phyloP scores from a whole-genome alignment of 2,329 filamentous ascomycete species.

The Thyridium curvatum region DNA sequence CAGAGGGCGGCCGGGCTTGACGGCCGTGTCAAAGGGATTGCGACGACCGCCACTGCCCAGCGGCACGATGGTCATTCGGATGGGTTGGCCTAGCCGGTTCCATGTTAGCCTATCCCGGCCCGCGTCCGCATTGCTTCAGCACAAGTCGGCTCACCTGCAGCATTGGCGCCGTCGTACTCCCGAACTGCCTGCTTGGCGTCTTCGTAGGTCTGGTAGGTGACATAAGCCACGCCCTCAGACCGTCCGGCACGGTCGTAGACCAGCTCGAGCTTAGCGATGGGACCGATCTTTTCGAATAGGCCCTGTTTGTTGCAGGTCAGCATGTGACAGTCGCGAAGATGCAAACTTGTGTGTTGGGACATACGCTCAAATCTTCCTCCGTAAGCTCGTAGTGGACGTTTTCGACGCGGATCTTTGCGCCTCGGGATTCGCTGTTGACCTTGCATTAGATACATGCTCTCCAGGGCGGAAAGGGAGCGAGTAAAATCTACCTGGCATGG shows the following conservation, averaged over 20 bases:
- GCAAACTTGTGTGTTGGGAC: conserved; percentile 9
- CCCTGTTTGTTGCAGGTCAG: conserved; percentile 47
- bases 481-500: conserved; percentile 15
- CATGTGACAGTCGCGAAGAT: too few species aligned
- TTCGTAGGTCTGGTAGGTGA: conserved; percentile 66
- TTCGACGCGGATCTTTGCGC: conserved; percentile 73
- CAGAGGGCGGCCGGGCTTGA: conserved; percentile 49
- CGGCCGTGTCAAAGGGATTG: conserved; percentile 51
- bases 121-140: background rate
- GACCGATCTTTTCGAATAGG: conserved; percentile 73
- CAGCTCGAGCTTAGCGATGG: conserved; percentile 61
- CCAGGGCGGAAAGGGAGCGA: too few species aligned
- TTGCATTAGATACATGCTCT: background rate
- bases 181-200: conserved; percentile 70
- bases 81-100: conserved; percentile 60
- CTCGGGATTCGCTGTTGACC: conserved; percentile 40
- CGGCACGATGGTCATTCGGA: conserved; percentile 63
- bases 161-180: conserved; percentile 86
- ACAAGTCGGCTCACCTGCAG: conserved; percentile 53
- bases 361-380: conserved; percentile 73
- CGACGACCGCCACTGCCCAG: conserved; percentile 36
- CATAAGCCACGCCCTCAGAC: conserved; percentile 77
- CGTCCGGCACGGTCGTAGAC: conserved; percentile 84
- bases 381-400: conserved; percentile 92
- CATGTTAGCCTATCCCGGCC: background rate